Conservation (phyloP, 2,329 filamentous ascomycete genomes). For the Hypoxylon sp. region DNA sequence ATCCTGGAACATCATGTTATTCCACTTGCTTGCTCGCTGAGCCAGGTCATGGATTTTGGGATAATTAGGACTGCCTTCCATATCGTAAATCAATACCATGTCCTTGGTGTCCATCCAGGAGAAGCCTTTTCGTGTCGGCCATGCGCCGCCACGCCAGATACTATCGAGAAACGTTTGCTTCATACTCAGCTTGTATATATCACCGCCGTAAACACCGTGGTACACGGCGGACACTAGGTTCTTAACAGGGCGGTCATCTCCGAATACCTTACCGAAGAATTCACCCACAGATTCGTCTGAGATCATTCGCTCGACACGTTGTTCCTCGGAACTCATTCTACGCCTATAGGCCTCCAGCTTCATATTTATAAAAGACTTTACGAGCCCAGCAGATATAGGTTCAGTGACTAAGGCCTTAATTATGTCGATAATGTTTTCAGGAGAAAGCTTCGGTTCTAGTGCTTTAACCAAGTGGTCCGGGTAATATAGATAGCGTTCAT, state of each 20-base stretch:
- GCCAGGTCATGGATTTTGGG: constrained; percentile 50
- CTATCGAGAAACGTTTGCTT: constrained; percentile 71
- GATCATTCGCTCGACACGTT: constrained; percentile 48
- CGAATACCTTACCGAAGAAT: constrained; percentile 71
- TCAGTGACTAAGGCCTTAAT: constrained; percentile 45
- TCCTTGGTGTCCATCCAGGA: constrained; percentile 46
- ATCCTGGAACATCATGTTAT: constrained; percentile 64
- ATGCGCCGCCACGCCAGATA: constrained; percentile 60
- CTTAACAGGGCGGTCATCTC: constrained; percentile 70
- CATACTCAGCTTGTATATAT: constrained; percentile 84
- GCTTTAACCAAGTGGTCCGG: constrained; percentile 80
- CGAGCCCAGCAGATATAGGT: constrained; percentile 48
- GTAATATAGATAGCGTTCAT: constrained; percentile 86
- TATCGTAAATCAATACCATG: constrained; percentile 43
- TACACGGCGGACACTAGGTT: constrained; percentile 82
- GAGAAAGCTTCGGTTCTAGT: constrained; percentile 30
- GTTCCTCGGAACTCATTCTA: background rate
- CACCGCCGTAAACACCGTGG: constrained; percentile 94
- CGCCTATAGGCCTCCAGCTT: background rate
- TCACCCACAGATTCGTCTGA: constrained; percentile 80
- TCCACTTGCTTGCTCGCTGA: constrained; percentile 50
- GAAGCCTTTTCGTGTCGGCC: background rate
- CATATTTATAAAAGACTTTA: constrained; percentile 25
- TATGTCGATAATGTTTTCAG: constrained; percentile 29
- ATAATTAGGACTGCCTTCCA: constrained; percentile 45